Evolutionary conservation across 352 stramenopile species (phyloP), one percentile per base, ranked within the genome.

Genomic region (Pythium sp.): DNA sequence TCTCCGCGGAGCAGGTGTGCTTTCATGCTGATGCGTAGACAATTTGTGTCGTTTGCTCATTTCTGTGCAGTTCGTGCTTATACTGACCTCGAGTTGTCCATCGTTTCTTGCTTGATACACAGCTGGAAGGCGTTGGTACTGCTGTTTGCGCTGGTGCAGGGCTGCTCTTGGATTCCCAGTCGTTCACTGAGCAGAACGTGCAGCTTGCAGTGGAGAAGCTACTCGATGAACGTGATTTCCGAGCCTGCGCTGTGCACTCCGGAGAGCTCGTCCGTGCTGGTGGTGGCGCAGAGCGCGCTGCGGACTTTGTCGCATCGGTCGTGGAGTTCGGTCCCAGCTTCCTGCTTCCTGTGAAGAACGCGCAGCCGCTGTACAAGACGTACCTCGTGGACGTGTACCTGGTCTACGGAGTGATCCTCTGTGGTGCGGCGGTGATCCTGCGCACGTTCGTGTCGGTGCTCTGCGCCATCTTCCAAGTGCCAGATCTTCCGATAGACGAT

Each of bases 321-420:
- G 71, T 80, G 7, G 68, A 87, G 56, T 82, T 91, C 60, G 86
- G 82, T 57, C 63, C 78, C 18, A 55, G 30, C 56, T 81, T 90
- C 55, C 60, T 90, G 38, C 53, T 92, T 49, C 80, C 86, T 0
- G 78, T 74, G 55, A 75, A 74, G 64, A 90, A 84, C 65, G 62
- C 80, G 57, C 85, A 93, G 73, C 81, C 84, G 38, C 72, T 93
- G 18, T 88, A 91, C 82, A 93, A 92, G 77, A 92, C 81, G 70
- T 94, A 87, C 69, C 74, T 96, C 14, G 77, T 96, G 68, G 88
- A 94, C 67, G 88, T 94, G 58, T 94, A 94, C 68, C 68, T 91
- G n/a, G 78, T 96, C 54, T 96, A 96, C 71, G 81, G 81, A 11
- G 72, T 78, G 26, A 92, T 96, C 62, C 76, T 96, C n/a, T 94